Evolutionary conservation across 75 land plant species (phyloP), one percentile per base, ranked within the genome.

Genomic region (Azolla pinnata): DNA sequence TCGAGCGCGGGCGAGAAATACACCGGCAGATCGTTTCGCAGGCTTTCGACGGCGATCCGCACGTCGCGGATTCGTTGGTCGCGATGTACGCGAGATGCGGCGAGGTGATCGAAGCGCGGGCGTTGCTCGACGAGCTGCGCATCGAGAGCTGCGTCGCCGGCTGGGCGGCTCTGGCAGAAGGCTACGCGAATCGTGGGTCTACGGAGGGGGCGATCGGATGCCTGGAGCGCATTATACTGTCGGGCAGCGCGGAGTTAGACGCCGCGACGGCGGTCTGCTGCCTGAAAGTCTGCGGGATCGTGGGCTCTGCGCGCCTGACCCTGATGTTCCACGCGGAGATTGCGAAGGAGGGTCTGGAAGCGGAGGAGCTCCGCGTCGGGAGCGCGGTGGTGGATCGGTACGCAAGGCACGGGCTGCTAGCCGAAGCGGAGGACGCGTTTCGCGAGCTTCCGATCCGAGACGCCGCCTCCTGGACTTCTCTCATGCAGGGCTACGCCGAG

Each of bases 141-240:
- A 63, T 62, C n/a, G 33, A 51, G 58, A 69, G 69, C 45, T 33
- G 21, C 10, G 34, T 74, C 42, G 28, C 78, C 19, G n/a, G n/a
- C n/a, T 69, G 62, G 62, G 74, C 60, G 60, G 54, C 73, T 4
- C 46, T 78, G 68, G 74, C 74, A 44, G 61, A 72, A 44, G 81
- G 77, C 0, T 69, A 51, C 59, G 63, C 76, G 20, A 62, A 58
- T 28, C 69, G 63, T 10, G 32, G 42, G 0, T 24, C 9, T 31
- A 49, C 66, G 26, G 53, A 67, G 29, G 64, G 67, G 34, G 76
- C 80, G 10, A 21, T 67, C 18, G 44, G 35, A 24, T 66, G 60
- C 35, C 73, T 65, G 55, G 33, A 51, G 29, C 27, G 51, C 28
- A 66, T 66, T n/a, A n/a, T n/a, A n/a, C n/a, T n/a, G n/a, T n/a